phyloP scores from a whole-genome alignment of 441 rosid genomes.

The Adansonia madagascariensis region DNA sequence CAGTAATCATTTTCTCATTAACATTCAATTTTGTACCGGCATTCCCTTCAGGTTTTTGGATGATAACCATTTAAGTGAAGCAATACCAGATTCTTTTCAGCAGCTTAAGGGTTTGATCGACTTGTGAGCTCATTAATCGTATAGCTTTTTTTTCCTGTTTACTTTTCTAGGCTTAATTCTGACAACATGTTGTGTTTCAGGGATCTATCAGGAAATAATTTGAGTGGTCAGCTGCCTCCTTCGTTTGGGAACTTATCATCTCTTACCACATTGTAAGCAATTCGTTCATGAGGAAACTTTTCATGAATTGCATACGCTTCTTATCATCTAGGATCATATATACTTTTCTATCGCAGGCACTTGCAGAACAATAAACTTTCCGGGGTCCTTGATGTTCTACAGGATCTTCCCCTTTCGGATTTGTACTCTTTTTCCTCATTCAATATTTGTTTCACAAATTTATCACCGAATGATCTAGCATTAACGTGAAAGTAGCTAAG shows the following conservation, averaged over 20 bases:
- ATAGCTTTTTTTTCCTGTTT: slow-evolving; percentile 13
- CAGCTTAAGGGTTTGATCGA: slow-evolving; percentile 52
- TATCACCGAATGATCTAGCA: slow-evolving; percentile 2
- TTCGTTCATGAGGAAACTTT: background rate
- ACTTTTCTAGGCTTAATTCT: slow-evolving; percentile 17
- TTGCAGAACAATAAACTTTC: slow-evolving; percentile 79
- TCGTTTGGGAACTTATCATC: slow-evolving; percentile 59
- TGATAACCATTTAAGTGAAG: slow-evolving; percentile 66
- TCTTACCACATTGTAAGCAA: slow-evolving; percentile 62
- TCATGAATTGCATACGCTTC: background rate
- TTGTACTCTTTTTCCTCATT: slow-evolving; percentile 50
- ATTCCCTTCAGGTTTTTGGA: slow-evolving; percentile 58
- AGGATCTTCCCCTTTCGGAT: slow-evolving; percentile 72
- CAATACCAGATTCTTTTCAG: slow-evolving; percentile 78
- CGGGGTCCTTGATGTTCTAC: slow-evolving; percentile 76
- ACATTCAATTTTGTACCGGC: slow-evolving; percentile 19
- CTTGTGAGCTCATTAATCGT: slow-evolving; percentile 47
- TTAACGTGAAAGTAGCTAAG: background rate
- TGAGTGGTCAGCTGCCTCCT: slow-evolving; percentile 72
- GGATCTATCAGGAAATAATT: slow-evolving; percentile 75
- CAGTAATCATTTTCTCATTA: slow-evolving; percentile 18
- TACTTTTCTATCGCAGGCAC: slow-evolving; percentile 51
- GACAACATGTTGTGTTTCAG: slow-evolving; percentile 44
- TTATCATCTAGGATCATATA: slow-evolving; percentile 22
- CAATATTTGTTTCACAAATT: slow-evolving; percentile 8